Percentiles rank a stretch among this genome's conserved stretches.
Evolutionary conservation across 2,329 filamentous ascomycete genomes (phyloP).

Genomic region (Acrodontium crateriforme): DNA sequence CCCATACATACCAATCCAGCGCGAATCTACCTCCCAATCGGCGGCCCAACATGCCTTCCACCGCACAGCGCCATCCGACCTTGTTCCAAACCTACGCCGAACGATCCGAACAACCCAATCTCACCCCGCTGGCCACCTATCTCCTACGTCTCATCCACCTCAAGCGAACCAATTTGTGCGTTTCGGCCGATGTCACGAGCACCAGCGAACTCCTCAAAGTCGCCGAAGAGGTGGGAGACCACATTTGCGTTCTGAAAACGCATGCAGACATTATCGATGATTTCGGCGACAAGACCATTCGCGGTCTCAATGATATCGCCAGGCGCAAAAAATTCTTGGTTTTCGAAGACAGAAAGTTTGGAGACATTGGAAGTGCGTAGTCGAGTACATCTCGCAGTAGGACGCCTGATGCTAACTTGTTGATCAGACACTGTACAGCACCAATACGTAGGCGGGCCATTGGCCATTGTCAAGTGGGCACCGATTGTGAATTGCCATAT

Average conservation of each 20-base stretch:
- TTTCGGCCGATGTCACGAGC: constrained; percentile 44
- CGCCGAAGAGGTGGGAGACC: constrained; percentile 45
- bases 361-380: constrained; percentile 39
- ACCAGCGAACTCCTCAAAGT: constrained; percentile 41
- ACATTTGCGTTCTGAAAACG: constrained; percentile 47
- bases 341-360: constrained; percentile 43
- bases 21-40: not conserved
- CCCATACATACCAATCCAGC: not conserved
- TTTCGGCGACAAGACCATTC: constrained; percentile 42
- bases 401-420: not conserved
- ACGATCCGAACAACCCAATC: constrained; percentile 29
- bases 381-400: not conserved
- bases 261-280: constrained; percentile 49
- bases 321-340: constrained; percentile 37
- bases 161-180: constrained; percentile 39
- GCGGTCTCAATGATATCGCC: constrained; percentile 34
- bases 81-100: constrained; percentile 30
- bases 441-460: constrained; percentile 38
- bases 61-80: constrained; percentile 23
- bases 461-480: constrained; percentile 39
- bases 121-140: constrained; percentile 33
- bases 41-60: constrained; percentile 2
- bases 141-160: constrained; percentile 35
- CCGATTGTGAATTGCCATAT: constrained; percentile 40
- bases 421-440: constrained; percentile 38